These are phyloP conservation scores for Mycena filopes DNA, from an alignment of 768 basidiomycete species.

Conservation along the genomic window DNA sequence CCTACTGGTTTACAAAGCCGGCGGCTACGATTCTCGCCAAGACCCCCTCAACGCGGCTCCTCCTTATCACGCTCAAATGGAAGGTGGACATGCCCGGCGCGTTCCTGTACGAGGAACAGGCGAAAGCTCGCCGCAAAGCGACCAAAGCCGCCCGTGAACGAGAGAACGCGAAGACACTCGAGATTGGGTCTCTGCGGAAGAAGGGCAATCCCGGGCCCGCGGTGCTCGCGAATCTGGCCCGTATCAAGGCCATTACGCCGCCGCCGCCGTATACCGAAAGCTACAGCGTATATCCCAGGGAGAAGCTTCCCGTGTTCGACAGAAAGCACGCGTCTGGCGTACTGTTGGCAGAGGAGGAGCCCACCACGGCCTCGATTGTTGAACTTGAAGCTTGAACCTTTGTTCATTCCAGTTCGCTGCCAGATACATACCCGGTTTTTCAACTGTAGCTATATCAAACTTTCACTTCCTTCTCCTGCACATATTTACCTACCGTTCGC, in stretches of 20 bases:
- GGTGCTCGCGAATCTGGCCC: neutral
- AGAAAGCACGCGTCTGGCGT: neutral
- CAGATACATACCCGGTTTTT: neutral
- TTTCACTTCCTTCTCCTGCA: neutral
- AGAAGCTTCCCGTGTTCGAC: neutral
- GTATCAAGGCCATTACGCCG: neutral
- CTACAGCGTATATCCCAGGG: no score
- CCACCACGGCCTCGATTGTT: slow-evolving; percentile 7
- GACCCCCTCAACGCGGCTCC: slow-evolving; percentile 8
- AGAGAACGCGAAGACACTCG: slow-evolving; percentile 1
- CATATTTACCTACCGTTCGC: neutral
- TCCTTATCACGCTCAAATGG: neutral
- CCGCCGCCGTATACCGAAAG: slow-evolving; percentile 18
- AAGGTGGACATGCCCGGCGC: neutral
- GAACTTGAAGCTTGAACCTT: slow-evolving; percentile 1
- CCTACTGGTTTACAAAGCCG: neutral
- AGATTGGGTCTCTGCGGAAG: neutral
- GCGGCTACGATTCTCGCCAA: neutral
- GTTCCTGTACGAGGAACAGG: neutral
- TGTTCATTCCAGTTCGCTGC: neutral
- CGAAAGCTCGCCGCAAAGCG: neutral
- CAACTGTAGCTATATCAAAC: neutral
- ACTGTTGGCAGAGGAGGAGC: neutral
- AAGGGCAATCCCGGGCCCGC: no score
- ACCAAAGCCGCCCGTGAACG: neutral